Percentiles rank a stretch among this genome's conserved stretches.
These are phyloP conservation scores for Clarireedia sp. DNA, from an alignment of 2,329 filamentous ascomycete species.

Conservation along the genomic window DNA sequence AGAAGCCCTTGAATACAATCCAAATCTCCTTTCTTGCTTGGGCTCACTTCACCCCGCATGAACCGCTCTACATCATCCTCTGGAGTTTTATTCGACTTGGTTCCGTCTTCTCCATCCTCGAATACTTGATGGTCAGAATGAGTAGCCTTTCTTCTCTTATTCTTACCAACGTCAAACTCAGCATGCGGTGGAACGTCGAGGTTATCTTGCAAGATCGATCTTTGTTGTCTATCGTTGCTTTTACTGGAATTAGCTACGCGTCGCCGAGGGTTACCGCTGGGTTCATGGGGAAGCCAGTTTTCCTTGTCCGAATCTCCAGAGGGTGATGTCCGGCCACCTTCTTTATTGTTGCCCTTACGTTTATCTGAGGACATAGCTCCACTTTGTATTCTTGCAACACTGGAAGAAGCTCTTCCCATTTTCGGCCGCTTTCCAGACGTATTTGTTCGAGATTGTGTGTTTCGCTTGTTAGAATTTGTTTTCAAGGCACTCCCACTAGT, in stretches of 20 bases:
- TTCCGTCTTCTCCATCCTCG: slow-evolving; percentile 37
- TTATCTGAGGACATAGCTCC: slow-evolving; percentile 22
- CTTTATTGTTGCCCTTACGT: slow-evolving; percentile 25
- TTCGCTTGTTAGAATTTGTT: slow-evolving; percentile 56
- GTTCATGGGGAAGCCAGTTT: slow-evolving; percentile 64
- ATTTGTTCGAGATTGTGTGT: slow-evolving; percentile 37
- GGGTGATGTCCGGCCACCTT: slow-evolving; percentile 38
- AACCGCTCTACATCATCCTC: slow-evolving; percentile 65
- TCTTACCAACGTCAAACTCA: slow-evolving; percentile 17
- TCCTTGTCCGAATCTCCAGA: slow-evolving; percentile 86
- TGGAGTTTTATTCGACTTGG: slow-evolving; percentile 5
- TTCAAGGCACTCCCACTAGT: slow-evolving; percentile 48
- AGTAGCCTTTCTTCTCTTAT: slow-evolving; percentile 19
- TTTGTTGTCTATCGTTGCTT: slow-evolving; percentile 15
- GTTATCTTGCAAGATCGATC: slow-evolving; percentile 25
- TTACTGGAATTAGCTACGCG: slow-evolving; percentile 25
- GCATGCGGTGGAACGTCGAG: slow-evolving; percentile 21
- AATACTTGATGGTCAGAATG: slow-evolving; percentile 40
- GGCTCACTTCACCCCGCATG: slow-evolving; percentile 59
- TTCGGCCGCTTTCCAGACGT: slow-evolving; percentile 50
- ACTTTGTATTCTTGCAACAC: slow-evolving; percentile 52
- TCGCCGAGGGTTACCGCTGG: slow-evolving; percentile 35
- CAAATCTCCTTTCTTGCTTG: slow-evolving; percentile 70
- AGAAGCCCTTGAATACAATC: slow-evolving; percentile 86
- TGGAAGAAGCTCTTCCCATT: slow-evolving; percentile 53